Conservation (phyloP, 2,329 filamentous ascomycete species). For the Penicillium sp. region DNA sequence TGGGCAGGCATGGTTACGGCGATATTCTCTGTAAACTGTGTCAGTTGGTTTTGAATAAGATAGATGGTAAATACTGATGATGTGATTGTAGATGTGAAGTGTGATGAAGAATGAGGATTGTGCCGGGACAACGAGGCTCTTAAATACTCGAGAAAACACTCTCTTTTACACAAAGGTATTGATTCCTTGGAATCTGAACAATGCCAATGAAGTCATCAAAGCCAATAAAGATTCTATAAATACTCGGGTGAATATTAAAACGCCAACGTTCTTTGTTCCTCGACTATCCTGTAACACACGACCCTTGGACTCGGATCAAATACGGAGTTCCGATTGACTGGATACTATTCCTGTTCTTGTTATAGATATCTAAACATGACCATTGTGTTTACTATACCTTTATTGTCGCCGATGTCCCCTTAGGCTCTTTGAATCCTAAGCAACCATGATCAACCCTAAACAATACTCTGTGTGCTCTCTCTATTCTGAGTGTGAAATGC, state of each 20-base stretch:
- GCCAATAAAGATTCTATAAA: neutral
- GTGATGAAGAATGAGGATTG: slow-evolving; percentile 1
- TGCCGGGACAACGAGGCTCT: neutral
- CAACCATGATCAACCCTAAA: neutral
- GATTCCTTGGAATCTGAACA: neutral
- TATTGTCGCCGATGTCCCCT: neutral
- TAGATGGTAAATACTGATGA: neutral
- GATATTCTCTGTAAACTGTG: neutral
- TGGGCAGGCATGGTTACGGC: neutral
- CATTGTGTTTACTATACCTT: neutral
- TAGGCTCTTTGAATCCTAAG: neutral
- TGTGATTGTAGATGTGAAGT: neutral
- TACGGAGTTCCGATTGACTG: neutral
- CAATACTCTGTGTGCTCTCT: neutral
- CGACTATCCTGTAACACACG: neutral
- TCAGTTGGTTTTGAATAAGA: neutral
- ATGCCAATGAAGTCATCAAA: neutral
- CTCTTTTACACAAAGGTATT: neutral
- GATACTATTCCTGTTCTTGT: neutral
- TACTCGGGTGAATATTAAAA: neutral
- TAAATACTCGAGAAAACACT: neutral
- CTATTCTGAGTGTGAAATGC: neutral
- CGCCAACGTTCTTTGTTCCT: neutral
- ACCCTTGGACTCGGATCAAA: neutral
- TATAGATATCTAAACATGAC: neutral